These are phyloP conservation scores for Tetrapyrgos nigripes DNA, from an alignment of 1,284 basidiomycete species.

Conservation along the genomic window DNA sequence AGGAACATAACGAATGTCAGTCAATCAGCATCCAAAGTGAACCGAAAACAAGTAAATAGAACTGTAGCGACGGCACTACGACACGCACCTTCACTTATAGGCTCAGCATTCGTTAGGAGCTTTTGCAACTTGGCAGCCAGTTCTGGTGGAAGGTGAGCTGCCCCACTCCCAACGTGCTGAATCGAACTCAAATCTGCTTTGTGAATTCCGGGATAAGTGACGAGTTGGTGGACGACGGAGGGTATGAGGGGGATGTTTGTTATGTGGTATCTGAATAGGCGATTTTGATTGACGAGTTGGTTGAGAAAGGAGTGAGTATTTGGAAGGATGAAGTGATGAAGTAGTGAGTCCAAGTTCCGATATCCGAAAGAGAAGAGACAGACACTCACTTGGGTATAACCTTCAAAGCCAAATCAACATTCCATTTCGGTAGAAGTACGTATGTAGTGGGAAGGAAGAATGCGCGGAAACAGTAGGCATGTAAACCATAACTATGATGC, in stretches of 20 bases:
- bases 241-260: slow-evolving; percentile 62
- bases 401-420: slow-evolving; percentile 49
- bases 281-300: background rate
- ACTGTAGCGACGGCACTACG: no score
- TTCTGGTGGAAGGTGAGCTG: slow-evolving; percentile 69
- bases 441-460: slow-evolving; percentile 52
- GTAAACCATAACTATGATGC: slow-evolving; percentile 72
- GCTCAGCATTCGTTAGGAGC: slow-evolving; percentile 41
- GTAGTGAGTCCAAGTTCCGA: background rate
- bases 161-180: slow-evolving; percentile 54
- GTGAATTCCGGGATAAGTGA: slow-evolving; percentile 56
- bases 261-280: slow-evolving; percentile 52
- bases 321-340: background rate
- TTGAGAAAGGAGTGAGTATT: background rate
- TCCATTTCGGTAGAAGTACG: slow-evolving; percentile 68
- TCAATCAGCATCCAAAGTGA: slow-evolving; percentile 2
- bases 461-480: slow-evolving; percentile 55
- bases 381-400: slow-evolving; percentile 52
- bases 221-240: slow-evolving; percentile 69
- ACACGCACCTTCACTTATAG: slow-evolving; percentile 55
- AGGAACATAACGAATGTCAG: background rate
- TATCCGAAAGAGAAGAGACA: background rate
- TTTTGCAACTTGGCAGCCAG: slow-evolving; percentile 49
- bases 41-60: background rate
- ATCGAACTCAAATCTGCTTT: slow-evolving; percentile 64